phyloP scores from a whole-genome alignment of 179 eudicot species.

The Beta macrorhiza region DNA sequence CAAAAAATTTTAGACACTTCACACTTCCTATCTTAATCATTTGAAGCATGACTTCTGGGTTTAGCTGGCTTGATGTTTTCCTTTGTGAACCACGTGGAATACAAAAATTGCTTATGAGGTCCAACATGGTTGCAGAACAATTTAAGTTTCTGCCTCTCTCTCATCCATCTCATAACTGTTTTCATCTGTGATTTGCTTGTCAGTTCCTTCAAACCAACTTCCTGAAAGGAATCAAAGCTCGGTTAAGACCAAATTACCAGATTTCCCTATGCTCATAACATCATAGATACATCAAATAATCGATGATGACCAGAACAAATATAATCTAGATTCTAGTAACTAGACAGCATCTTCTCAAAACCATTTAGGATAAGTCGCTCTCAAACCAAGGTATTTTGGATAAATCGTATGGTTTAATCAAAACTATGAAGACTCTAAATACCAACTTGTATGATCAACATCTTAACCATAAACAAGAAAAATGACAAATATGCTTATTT shows the following conservation, averaged over 20 bases:
- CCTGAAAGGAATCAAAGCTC: conserved; percentile 38
- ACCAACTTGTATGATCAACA: background rate
- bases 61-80: conserved; percentile 40
- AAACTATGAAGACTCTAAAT: background rate
- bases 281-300: background rate
- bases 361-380: background rate
- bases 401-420: background rate
- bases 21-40: background rate
- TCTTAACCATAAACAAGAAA: background rate
- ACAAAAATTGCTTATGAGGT: conserved; percentile 74
- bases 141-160: conserved; percentile 82
- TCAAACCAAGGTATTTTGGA: background rate
- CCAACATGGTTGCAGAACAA: conserved; percentile 84
- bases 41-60: conserved; percentile 34
- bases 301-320: background rate
- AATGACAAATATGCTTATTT: background rate
- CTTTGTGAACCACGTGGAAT: conserved; percentile 90
- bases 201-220: conserved; percentile 70
- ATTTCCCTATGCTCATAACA: background rate
- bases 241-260: background rate
- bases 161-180: conserved; percentile 86
- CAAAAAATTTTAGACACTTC: background rate
- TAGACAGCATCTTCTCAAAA: background rate
- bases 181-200: conserved; percentile 91
- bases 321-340: background rate